Conservation (phyloP, 306 rosid genomes). For the Dryas drummondii region DNA sequence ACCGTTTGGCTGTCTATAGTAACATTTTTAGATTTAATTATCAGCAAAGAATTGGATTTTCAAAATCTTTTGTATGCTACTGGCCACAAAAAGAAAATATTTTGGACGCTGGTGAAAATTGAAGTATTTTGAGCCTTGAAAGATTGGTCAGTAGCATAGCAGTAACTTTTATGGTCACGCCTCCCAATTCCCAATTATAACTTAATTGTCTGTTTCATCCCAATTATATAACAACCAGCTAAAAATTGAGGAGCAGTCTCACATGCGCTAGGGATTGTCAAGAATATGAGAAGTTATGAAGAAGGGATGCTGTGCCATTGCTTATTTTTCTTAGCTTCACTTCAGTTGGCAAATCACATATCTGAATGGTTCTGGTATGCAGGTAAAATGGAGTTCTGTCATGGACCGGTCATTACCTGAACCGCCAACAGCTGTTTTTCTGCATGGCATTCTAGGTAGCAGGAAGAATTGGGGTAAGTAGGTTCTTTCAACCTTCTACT, state of each 20-base stretch:
- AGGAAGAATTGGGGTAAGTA: constrained; percentile 93
- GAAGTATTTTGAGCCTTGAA: background rate
- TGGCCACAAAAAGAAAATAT: background rate
- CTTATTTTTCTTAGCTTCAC: background rate
- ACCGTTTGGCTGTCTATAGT: too few species aligned
- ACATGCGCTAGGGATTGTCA: background rate
- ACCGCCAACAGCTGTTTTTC: constrained; percentile 92
- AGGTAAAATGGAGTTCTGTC: constrained; percentile 90
- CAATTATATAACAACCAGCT: background rate
- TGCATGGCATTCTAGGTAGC: constrained; percentile 89
- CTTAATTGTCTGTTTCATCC: background rate
- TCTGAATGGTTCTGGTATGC: constrained; percentile 20
- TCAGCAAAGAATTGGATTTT: background rate
- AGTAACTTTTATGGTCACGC: background rate
- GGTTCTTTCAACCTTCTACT: background rate
- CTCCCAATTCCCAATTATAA: too few species aligned
- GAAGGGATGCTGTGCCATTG: background rate
- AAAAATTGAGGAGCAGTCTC: background rate
- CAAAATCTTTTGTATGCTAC: background rate
- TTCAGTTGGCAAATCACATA: constrained; percentile 18
- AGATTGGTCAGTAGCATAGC: too few species aligned
- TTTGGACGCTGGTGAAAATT: too few species aligned
- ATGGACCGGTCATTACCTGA: constrained; percentile 61
- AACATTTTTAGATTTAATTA: background rate
- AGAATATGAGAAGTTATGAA: background rate